Evolutionary conservation across 2,329 filamentous ascomycete species (phyloP).

Genomic region (Botrytis hyacinthi): DNA sequence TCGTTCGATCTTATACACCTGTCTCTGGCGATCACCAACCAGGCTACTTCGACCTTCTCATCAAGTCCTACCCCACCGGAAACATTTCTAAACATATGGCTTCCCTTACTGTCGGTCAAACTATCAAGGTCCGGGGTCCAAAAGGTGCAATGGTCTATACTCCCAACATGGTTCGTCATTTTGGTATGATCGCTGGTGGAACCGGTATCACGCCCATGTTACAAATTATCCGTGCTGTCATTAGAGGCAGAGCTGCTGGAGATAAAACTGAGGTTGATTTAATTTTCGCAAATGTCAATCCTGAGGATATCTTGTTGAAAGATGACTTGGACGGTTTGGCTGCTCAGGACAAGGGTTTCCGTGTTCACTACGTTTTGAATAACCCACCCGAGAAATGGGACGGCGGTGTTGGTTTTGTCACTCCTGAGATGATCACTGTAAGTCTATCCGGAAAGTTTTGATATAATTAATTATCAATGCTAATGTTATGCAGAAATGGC

Average conservation of each 20-base stretch:
- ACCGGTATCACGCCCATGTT: slow-evolving; percentile 99
- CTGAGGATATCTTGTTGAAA: slow-evolving; percentile 87
- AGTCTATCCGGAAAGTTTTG: slow-evolving; percentile 32
- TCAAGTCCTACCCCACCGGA: slow-evolving; percentile 96
- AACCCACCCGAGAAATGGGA: slow-evolving; percentile 90
- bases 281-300: slow-evolving; percentile 95
- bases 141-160: slow-evolving; percentile 98
- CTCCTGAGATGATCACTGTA: slow-evolving; percentile 90
- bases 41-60: slow-evolving; percentile 92
- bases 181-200: slow-evolving; percentile 97
- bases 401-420: slow-evolving; percentile 93
- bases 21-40: slow-evolving; percentile 86
- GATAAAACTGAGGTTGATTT: slow-evolving; percentile 89
- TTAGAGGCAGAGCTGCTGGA: slow-evolving; percentile 72
- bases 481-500: slow-evolving; percentile 56
- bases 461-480: slow-evolving; percentile 7
- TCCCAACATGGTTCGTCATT: slow-evolving; percentile 92
- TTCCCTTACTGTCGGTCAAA: slow-evolving; percentile 76
- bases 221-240: slow-evolving; percentile 88
- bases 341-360: slow-evolving; percentile 75
- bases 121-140: slow-evolving; percentile 86
- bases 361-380: slow-evolving; percentile 93
- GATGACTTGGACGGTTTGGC: slow-evolving; percentile 83
- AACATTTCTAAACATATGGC: slow-evolving; percentile 97
- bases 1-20: slow-evolving; percentile 88